Percentiles rank a stretch among this genome's conserved stretches.
Conservation (phyloP, 306 rosid genomes). For the Parietaria judaica region DNA sequence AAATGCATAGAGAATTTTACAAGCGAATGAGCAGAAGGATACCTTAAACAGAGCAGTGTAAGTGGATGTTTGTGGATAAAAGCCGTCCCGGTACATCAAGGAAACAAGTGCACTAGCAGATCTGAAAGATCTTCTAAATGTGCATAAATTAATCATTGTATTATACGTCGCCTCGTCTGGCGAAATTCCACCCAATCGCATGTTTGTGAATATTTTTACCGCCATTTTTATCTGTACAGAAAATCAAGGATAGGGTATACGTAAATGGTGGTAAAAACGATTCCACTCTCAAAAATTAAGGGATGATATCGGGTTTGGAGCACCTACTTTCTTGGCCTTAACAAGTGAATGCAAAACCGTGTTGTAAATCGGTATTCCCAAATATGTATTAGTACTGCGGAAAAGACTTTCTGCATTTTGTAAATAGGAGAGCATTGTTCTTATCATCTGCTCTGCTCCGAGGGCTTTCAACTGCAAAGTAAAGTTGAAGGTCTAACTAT, state of each 20-base stretch:
- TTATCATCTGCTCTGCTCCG: constrained; percentile 75
- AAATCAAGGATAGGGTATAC: constrained; percentile 26
- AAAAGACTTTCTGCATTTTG: constrained; percentile 62
- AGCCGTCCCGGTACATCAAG: constrained; percentile 69
- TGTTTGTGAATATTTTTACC: constrained; percentile 48
- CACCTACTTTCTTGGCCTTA: constrained; percentile 55
- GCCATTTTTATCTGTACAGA: constrained; percentile 56
- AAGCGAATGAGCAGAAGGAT: constrained; percentile 8
- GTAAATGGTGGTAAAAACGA: constrained; percentile 12
- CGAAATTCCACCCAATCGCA: constrained; percentile 52
- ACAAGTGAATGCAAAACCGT: constrained; percentile 58
- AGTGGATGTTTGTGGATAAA: constrained; percentile 38
- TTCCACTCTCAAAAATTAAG: constrained; percentile 18
- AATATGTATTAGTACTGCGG: constrained; percentile 29
- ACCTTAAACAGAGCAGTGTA: constrained; percentile 67
- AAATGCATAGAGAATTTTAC: no score
- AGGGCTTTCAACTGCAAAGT: constrained; percentile 57
- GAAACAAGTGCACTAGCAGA: constrained; percentile 62
- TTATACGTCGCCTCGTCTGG: constrained; percentile 50
- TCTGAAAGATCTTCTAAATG: constrained; percentile 42
- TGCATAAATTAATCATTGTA: constrained; percentile 71
- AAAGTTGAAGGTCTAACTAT: no score
- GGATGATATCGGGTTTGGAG: constrained; percentile 18
- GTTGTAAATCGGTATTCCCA: constrained; percentile 49
- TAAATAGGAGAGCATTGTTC: constrained; percentile 55